phyloP scores from a whole-genome alignment of 1,284 basidiomycete species.

The Austroboletus niveus region DNA sequence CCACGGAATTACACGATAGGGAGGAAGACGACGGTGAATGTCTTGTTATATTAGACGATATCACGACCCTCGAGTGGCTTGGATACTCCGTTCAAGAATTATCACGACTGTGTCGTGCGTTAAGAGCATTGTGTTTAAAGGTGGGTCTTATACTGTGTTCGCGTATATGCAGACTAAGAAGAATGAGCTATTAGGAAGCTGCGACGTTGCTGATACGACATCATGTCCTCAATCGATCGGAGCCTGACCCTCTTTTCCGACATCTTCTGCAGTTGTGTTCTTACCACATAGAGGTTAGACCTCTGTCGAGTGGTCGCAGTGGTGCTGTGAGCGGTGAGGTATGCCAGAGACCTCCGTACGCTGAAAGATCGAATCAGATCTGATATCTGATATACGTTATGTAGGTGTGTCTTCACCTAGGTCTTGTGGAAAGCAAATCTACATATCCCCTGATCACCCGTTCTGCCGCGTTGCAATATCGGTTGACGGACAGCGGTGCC shows the following conservation, averaged over 20 bases:
- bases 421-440: conserved; percentile 40
- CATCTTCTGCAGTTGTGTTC: conserved; percentile 56
- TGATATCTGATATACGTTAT: neutral
- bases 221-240: conserved; percentile 52
- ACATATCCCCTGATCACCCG: conserved; percentile 46
- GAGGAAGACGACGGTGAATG: conserved; percentile 10
- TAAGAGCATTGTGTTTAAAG: conserved; percentile 53
- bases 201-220: conserved; percentile 59
- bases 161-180: neutral
- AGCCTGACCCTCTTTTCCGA: conserved; percentile 58
- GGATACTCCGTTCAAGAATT: conserved; percentile 52
- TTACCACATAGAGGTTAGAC: conserved; percentile 67
- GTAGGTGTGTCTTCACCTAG: conserved; percentile 64
- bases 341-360: conserved; percentile 11
- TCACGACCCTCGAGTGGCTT: conserved; percentile 65
- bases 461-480: conserved; percentile 61
- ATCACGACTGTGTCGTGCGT: conserved; percentile 54
- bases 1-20: conserved; percentile 8
- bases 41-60: conserved; percentile 65
- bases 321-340: conserved; percentile 76
- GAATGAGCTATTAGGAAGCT: conserved; percentile 36
- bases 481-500: conserved; percentile 58
- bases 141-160: conserved; percentile 32
- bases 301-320: conserved; percentile 68
- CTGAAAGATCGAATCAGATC: neutral